Base-by-base conservation (phyloP, 805 yeast species). In the Pichia cephalocereana region DNA sequence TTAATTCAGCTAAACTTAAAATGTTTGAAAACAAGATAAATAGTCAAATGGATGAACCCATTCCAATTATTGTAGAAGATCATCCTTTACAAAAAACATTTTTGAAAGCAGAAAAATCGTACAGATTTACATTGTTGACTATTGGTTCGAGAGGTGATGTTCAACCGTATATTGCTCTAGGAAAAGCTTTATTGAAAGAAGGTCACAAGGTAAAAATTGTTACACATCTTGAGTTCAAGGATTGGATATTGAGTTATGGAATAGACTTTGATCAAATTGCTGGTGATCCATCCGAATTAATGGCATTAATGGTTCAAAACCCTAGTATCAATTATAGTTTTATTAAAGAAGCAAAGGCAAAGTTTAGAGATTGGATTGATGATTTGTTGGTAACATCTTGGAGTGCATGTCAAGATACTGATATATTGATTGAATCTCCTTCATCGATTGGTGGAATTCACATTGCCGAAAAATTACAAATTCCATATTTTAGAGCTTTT, bases 81-180 rank as follows among this genome's bases (percentile, higher is more conserved):
- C 77, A 79, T 43, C 86, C 86, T 0, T 46, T 56, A 15, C 50
- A 54, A 14, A 54, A 57, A 28, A 56, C 64, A 1, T 63, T 70
- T 50, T 70, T 72, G 43, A 76, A 78, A 0, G 85, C 95, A 0
- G 60, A 71, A 1, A 71, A 76, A 45, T 65, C 79, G 2, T 75
- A 74, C 56, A 75, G 73, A 30, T 76, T 90, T 58, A 82, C 85
- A 0, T 67, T 88, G 43, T 65, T 91, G 49, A 91, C 97, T 0
- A 91, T 91, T 57, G 98, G 98, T 0, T 88, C 96, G 0, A 74
- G 98, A 50, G 98, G 98, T 34, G 98, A 91, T 65, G 97, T 91
- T 8, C 98, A 91, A 65, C 98, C 98, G 0, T 91, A 89, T 62
- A 84, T 91, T 54, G 91, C 97, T 0, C 66, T 91, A n/a, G 93